These are phyloP conservation scores for Teratosphaeria gauchensis DNA, from an alignment of 2,329 filamentous ascomycete genomes.

Conservation along the genomic window DNA sequence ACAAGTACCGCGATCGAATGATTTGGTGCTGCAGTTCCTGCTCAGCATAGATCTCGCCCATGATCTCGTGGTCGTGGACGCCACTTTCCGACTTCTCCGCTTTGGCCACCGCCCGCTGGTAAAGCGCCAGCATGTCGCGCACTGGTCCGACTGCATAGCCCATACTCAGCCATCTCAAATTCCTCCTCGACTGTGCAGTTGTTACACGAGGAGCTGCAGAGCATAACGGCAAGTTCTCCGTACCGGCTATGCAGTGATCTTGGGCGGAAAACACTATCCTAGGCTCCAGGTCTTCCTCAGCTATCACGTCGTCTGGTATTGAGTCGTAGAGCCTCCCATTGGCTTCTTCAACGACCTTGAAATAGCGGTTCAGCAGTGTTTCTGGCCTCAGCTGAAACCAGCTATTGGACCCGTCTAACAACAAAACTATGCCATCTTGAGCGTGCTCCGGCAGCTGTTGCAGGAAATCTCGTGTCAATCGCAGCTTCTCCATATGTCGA, in stretches of 20 bases:
- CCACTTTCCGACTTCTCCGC: constrained; percentile 16
- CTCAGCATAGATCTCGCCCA: constrained; percentile 19
- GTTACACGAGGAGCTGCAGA: constrained; percentile 42
- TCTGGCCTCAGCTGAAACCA: constrained; percentile 18
- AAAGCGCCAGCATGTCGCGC: constrained; percentile 15
- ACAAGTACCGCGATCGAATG: constrained; percentile 14
- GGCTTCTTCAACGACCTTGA: constrained; percentile 13
- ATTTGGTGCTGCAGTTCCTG: constrained; percentile 23
- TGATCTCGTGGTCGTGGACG: constrained; percentile 16
- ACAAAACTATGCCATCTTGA: neutral
- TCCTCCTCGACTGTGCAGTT: constrained; percentile 23
- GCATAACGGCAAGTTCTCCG: constrained; percentile 34
- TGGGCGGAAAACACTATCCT: constrained; percentile 47
- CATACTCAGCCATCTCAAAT: constrained; percentile 17
- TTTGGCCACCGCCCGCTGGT: constrained; percentile 14
- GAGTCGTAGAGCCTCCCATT: constrained; percentile 38
- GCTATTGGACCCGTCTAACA: constrained; percentile 4
- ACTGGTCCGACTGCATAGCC: constrained; percentile 17
- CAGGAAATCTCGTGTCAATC: neutral
- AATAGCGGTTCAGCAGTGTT: constrained; percentile 14
- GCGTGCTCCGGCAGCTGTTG: neutral
- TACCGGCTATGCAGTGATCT: constrained; percentile 42
- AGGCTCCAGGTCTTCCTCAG: constrained; percentile 35
- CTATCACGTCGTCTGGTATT: constrained; percentile 7
- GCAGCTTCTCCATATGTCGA: neutral